Percentiles rank a stretch among this genome's conserved stretches.
These are phyloP conservation scores for Alternaria arborescens DNA, from an alignment of 2,329 filamentous ascomycete genomes.

Conservation along the genomic window DNA sequence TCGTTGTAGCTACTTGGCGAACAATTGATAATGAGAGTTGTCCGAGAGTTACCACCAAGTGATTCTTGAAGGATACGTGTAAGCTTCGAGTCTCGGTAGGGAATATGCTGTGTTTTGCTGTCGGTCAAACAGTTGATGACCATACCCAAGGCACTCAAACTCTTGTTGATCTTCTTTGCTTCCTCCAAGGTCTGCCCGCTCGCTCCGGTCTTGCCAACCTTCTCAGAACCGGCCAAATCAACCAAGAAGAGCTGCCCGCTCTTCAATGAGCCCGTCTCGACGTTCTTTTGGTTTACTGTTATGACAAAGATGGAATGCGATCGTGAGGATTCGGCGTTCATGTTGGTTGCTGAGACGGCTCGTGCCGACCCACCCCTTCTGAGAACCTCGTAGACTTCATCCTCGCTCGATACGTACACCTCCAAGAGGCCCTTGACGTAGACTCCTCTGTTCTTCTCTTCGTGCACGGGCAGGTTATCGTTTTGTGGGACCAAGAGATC, in stretches of 20 bases:
- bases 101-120: slow-evolving; percentile 94
- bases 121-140: slow-evolving; percentile 98
- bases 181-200: slow-evolving; percentile 97
- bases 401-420: slow-evolving; percentile 93
- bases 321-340: slow-evolving; percentile 98
- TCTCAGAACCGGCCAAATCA: slow-evolving; percentile 97
- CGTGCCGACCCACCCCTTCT: slow-evolving; percentile 87
- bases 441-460: slow-evolving; percentile 94
- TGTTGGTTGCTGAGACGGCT: slow-evolving; percentile 96
- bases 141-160: slow-evolving; percentile 96
- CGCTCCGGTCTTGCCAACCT: slow-evolving; percentile 97
- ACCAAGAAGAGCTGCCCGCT: slow-evolving; percentile 97
- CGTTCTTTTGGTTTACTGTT: slow-evolving; percentile 96
- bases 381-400: slow-evolving; percentile 97
- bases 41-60: slow-evolving; percentile 95
- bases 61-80: slow-evolving; percentile 97
- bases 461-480: slow-evolving; percentile 96
- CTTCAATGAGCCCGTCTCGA: slow-evolving; percentile 94
- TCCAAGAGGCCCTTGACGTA: slow-evolving; percentile 96
- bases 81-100: slow-evolving; percentile 97
- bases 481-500: slow-evolving; percentile 92
- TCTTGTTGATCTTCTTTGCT: slow-evolving; percentile 99
- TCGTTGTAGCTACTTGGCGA: slow-evolving; percentile 99
- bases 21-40: slow-evolving; percentile 98
- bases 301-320: slow-evolving; percentile 99